Evolutionary conservation across 805 yeast species (phyloP), one percentile per base, ranked within the genome.

Genomic region (Yueomyces sp.): DNA sequence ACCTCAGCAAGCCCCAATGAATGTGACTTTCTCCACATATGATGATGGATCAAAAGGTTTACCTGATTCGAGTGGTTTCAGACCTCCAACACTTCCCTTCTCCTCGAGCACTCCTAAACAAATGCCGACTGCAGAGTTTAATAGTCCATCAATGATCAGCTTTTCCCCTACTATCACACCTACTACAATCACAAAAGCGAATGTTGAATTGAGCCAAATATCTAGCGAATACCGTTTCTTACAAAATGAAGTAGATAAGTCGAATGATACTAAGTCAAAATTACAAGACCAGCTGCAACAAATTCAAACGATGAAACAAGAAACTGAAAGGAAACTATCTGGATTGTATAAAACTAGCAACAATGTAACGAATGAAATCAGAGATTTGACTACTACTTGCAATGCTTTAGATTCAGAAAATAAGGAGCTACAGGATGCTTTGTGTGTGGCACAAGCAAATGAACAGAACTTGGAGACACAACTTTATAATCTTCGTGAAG

Each of bases 191-290:
- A 31, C 11, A 27, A 36, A 37, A 19, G 41, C 41, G 28, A 40
- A 36, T 11, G 26, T 11, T 32, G 45, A 43, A 38, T 40, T 43
- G 26, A 28, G 4, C 19, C 40, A 42, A 37, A 37, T 6, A 30
- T 9, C 6, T 6, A 30, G 9, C 9, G 95, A 85, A 52, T 73
- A 85, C 59, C 95, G 94, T n/a, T 85, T 87, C 52, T 69, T 83
- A 38, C 82, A 94, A 0, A 85, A 80, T 53, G 95, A 88, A 64
- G 79, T 85, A 50, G 77, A 77, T 49, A 82, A 94, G 0, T 66
- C 88, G 49, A 73, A 30, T 30, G 87, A 1, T 63, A 71, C 27
- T 95, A 86, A 60, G 83, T 92, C 2, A 68, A 83, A 0, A 72
- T 70, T 12, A 70, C 83, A 32, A 79, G 79, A 30, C 6, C 33